Conservation (phyloP, 1,284 basidiomycete genomes). For the Trametes pubescens region DNA sequence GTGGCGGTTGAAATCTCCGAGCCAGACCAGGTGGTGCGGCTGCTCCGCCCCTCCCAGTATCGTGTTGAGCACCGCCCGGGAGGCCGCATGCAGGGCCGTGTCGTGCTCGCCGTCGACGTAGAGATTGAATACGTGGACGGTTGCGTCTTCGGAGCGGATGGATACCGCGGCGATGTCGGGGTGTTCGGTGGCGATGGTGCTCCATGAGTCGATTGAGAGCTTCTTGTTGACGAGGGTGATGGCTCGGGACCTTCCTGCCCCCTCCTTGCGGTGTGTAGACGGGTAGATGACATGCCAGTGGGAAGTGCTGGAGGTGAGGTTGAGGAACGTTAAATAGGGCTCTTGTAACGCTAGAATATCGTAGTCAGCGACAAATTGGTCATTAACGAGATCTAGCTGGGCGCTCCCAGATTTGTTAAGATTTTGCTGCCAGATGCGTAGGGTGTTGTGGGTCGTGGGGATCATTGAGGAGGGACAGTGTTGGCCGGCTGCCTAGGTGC, state of each 20-base stretch:
- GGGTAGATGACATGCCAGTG: conserved; percentile 44
- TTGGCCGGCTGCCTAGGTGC: no score
- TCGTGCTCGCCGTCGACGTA: conserved; percentile 45
- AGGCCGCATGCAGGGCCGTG: conserved; percentile 30
- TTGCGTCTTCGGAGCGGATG: conserved; percentile 21
- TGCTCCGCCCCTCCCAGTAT: neutral
- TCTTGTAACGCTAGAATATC: conserved; percentile 47
- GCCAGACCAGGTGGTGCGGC: conserved; percentile 36
- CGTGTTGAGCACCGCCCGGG: neutral
- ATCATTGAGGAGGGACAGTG: no score
- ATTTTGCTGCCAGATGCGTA: conserved; percentile 42
- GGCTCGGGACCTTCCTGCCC: conserved; percentile 30
- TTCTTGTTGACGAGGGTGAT: conserved; percentile 41
- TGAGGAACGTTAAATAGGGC: conserved; percentile 40
- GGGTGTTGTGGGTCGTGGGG: no score
- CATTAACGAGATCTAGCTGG: conserved; percentile 37
- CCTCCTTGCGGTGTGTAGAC: conserved; percentile 17
- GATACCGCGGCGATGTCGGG: conserved; percentile 43
- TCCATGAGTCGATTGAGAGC: conserved; percentile 40
- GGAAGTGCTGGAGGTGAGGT: conserved; percentile 25
- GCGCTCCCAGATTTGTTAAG: conserved; percentile 41
- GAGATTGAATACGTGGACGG: conserved; percentile 44
- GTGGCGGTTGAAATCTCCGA: conserved; percentile 60
- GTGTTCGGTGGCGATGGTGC: conserved; percentile 31
- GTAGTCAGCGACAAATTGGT: conserved; percentile 29